Evolutionary conservation across 805 yeast genomes (phyloP).

Genomic region (Wickerhamiella bombiphila): DNA sequence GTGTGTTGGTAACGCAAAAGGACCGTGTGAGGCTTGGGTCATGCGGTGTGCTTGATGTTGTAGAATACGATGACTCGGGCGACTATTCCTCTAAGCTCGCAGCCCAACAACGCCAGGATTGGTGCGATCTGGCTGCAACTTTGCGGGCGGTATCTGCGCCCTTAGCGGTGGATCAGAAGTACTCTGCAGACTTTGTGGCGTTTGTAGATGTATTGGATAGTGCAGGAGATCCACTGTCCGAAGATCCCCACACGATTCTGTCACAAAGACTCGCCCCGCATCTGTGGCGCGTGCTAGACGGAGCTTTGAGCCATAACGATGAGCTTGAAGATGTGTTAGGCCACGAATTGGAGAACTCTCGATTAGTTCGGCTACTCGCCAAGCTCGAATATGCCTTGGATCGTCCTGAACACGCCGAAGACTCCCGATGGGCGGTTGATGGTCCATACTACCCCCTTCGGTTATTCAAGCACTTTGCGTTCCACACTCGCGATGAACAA

Average conservation of each 20-base stretch:
- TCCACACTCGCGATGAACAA: conserved; percentile 64
- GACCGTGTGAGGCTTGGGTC: conserved; percentile 59
- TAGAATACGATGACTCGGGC: conserved; percentile 23
- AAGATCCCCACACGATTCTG: conserved; percentile 7
- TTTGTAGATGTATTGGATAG: conserved; percentile 14
- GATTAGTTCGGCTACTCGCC: conserved; percentile 66
- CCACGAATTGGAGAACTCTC: conserved; percentile 73
- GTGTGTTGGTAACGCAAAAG: conserved; percentile 57
- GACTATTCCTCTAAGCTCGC: conserved; percentile 6
- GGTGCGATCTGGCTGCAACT: conserved; percentile 42
- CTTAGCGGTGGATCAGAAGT: conserved; percentile 1
- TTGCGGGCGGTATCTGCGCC: conserved; percentile 37
- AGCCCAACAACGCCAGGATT: conserved; percentile 39
- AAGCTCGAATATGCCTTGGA: conserved; percentile 69
- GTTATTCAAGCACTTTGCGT: conserved; percentile 70
- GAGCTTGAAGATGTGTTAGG: conserved; percentile 29
- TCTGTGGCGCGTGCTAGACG: conserved; percentile 15
- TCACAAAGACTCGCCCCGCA: conserved; percentile 21
- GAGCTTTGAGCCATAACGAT: conserved; percentile 18
- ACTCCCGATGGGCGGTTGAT: conserved; percentile 51
- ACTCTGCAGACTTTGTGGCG: conserved; percentile 16
- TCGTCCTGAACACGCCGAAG: conserved; percentile 49
- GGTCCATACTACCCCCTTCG: conserved; percentile 61
- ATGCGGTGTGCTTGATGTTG: conserved; percentile 56
- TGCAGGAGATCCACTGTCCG: conserved; percentile 10